Conservation (phyloP, 2,329 filamentous ascomycete species). For the Diaporthe citriasiana region DNA sequence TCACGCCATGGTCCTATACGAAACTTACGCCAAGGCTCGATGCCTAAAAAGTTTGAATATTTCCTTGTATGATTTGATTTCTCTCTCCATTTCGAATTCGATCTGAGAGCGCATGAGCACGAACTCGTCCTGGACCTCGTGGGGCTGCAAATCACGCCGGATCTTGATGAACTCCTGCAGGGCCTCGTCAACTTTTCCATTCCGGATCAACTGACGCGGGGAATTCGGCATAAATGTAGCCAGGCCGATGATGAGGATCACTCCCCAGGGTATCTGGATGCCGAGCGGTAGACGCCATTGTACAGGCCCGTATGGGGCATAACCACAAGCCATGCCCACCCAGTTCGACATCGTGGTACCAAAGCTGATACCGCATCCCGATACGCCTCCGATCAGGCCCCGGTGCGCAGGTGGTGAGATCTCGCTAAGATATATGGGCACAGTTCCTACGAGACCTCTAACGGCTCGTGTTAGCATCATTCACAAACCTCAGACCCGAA, state of each 20-base stretch:
- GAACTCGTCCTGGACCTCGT: slow-evolving; percentile 65
- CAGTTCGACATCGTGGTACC: slow-evolving; percentile 71
- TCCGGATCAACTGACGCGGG: slow-evolving; percentile 65
- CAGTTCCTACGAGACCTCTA: slow-evolving; percentile 63
- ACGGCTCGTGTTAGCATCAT: not conserved
- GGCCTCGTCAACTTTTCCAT: slow-evolving; percentile 63
- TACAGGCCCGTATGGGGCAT: slow-evolving; percentile 63
- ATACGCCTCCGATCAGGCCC: slow-evolving; percentile 67
- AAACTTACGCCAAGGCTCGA: slow-evolving; percentile 61
- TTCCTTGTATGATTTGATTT: slow-evolving; percentile 65
- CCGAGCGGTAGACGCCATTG: slow-evolving; percentile 70
- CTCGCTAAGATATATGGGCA: slow-evolving; percentile 69
- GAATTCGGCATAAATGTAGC: slow-evolving; percentile 70
- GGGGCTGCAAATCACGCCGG: slow-evolving; percentile 58
- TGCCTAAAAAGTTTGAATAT: slow-evolving; percentile 66
- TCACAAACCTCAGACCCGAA: no score
- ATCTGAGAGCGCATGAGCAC: slow-evolving; percentile 67
- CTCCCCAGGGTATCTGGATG: slow-evolving; percentile 69
- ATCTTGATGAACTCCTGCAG: slow-evolving; percentile 62
- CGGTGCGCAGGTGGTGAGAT: slow-evolving; percentile 63
- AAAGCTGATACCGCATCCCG: slow-evolving; percentile 67
- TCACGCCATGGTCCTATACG: slow-evolving; percentile 16
- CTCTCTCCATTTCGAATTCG: slow-evolving; percentile 69
- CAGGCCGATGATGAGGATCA: slow-evolving; percentile 67
- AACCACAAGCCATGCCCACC: slow-evolving; percentile 69